phyloP scores from a whole-genome alignment of 192 early-diverging fungal species.

The Kickxella alabastrina region DNA sequence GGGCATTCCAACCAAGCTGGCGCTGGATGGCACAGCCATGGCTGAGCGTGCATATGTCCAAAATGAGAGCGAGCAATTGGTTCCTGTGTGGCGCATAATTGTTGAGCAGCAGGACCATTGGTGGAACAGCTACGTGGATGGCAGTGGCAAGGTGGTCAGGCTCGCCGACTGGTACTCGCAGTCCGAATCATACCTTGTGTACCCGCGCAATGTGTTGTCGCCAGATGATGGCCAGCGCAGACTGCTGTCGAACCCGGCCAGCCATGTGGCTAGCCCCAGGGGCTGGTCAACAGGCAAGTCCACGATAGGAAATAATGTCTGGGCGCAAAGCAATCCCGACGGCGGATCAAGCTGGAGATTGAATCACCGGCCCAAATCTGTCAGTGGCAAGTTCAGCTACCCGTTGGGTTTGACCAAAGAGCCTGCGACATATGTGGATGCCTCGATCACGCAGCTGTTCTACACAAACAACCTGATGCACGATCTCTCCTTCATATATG shows the following conservation, averaged over 20 bases:
- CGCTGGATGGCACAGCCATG: conserved; percentile 26
- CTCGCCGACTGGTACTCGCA: conserved; percentile 85
- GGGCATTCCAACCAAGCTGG: conserved; percentile 36
- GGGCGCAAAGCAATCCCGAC: conserved; percentile 82
- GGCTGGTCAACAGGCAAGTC: conserved; percentile 79
- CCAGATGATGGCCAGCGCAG: conserved; percentile 66
- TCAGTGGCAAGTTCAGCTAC: conserved; percentile 61
- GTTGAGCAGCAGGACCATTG: conserved; percentile 81
- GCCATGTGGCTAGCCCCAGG: conserved; percentile 61
- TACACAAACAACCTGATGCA: conserved; percentile 91
- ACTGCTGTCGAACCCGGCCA: conserved; percentile 56
- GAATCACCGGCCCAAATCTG: conserved; percentile 74
- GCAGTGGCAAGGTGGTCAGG: conserved; percentile 59
- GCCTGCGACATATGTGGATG: conserved; percentile 72
- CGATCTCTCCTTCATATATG: conserved; percentile 84
- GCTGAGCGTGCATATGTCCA: conserved; percentile 66
- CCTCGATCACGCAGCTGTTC: conserved; percentile 84
- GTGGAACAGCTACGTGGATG: conserved; percentile 71
- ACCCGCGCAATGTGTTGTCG: conserved; percentile 73
- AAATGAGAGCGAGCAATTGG: conserved; percentile 54
- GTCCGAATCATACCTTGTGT: conserved; percentile 74
- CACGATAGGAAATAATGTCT: conserved; percentile 87
- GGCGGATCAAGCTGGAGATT: conserved; percentile 74
- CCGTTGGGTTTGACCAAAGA: conserved; percentile 62
- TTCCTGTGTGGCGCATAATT: conserved; percentile 78